These are phyloP conservation scores for Telfairia occidentalis DNA, from an alignment of 331 rosid species.

Conservation along the genomic window DNA sequence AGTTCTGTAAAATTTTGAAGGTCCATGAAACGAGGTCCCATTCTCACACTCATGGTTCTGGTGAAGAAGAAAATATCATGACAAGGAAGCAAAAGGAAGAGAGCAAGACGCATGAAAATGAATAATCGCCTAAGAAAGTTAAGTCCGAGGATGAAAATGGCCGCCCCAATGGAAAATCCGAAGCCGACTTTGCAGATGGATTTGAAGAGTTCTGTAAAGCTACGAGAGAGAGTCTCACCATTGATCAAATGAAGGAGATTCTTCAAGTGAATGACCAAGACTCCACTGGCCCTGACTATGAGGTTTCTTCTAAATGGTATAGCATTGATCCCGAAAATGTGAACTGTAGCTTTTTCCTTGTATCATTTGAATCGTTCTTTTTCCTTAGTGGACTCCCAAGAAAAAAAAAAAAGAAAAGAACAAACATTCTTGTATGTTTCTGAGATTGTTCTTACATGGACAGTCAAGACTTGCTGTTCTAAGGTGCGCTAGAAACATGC, in stretches of 20 bases:
- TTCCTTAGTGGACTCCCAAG: background rate
- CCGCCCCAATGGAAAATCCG: conserved; percentile 29
- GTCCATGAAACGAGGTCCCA: conserved; percentile 70
- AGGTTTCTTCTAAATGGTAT: conserved; percentile 44
- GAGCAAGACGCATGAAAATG: conserved; percentile 50
- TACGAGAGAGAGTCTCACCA: conserved; percentile 37
- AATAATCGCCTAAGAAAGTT: conserved; percentile 48
- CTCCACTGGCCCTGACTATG: conserved; percentile 40
- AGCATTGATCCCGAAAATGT: background rate
- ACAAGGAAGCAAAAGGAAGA: conserved; percentile 77
- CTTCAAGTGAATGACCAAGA: conserved; percentile 52
- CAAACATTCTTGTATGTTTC: background rate
- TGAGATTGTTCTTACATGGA: background rate
- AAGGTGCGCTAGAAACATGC: conserved; percentile 55
- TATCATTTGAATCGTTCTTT: background rate
- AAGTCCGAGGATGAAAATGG: conserved; percentile 42
- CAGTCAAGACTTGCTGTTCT: conserved; percentile 76
- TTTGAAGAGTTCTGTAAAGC: conserved; percentile 44
- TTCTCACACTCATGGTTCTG: conserved; percentile 28
- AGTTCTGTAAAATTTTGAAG: conserved; percentile 25
- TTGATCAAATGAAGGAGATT: conserved; percentile 46
- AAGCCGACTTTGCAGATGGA: conserved; percentile 21
- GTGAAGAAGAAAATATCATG: conserved; percentile 52
- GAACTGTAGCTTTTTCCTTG: background rate
- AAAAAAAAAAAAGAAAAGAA: too few relatives aligned